A percentile compares a stretch with the other conserved stretches of the same genome.
Conservation (phyloP, 495 filamentous ascomycete genomes). For the Trichocladium antarcticum region DNA sequence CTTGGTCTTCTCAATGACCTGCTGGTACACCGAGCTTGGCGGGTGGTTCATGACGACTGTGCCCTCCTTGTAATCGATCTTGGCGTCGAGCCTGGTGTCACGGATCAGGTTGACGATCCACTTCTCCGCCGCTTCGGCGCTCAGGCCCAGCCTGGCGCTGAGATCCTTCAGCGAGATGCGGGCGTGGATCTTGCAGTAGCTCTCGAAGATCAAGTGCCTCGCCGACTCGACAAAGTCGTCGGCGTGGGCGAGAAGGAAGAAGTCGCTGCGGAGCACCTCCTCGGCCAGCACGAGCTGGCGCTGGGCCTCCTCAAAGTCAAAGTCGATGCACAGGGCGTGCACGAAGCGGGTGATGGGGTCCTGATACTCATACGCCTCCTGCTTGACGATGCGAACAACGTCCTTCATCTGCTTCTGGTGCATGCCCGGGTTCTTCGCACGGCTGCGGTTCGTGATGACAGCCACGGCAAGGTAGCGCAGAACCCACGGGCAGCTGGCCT, state of each 20-base stretch:
- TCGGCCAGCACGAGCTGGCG: slow-evolving; percentile 83
- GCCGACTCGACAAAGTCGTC: slow-evolving; percentile 91
- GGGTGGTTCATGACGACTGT: slow-evolving; percentile 99
- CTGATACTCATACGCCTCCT: slow-evolving; percentile 93
- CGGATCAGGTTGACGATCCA: slow-evolving; percentile 99
- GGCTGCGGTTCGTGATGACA: slow-evolving; percentile 87
- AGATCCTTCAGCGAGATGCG: slow-evolving; percentile 97
- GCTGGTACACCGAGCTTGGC: slow-evolving; percentile 94
- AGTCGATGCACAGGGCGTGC: slow-evolving; percentile 92
- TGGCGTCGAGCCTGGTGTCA: slow-evolving; percentile 92
- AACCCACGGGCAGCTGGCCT: slow-evolving; percentile 95
- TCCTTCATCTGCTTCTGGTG: slow-evolving; percentile 99
- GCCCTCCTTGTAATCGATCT: slow-evolving; percentile 97
- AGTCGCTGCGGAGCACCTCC: slow-evolving; percentile 82
- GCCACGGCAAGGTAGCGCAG: slow-evolving; percentile 88
- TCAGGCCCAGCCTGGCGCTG: slow-evolving; percentile 76
- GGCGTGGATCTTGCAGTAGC: slow-evolving; percentile 99
- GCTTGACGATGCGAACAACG: slow-evolving; percentile 82
- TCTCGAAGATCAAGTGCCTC: slow-evolving; percentile 90
- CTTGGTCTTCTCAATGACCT: slow-evolving; percentile 94
- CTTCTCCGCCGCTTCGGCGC: slow-evolving; percentile 92
- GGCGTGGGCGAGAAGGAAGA: slow-evolving; percentile 79
- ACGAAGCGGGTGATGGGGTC: slow-evolving; percentile 95
- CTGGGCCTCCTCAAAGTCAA: slow-evolving; percentile 97
- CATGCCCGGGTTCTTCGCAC: slow-evolving; percentile 65